Evolutionary conservation across 805 yeast species (phyloP).

Genomic region (Kregervanrija fluxuum): DNA sequence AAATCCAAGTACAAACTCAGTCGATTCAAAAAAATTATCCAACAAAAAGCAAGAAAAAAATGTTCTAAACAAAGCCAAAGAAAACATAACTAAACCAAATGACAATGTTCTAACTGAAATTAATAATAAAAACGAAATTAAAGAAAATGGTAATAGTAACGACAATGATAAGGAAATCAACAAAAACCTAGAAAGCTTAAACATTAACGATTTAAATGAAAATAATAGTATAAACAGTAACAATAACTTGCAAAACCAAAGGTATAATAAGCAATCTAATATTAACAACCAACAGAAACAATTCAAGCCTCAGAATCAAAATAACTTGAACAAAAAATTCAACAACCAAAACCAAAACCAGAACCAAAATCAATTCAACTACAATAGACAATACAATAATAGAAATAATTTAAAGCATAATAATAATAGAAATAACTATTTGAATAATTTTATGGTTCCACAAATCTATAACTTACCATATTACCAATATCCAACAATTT

Average conservation of each 20-base stretch:
- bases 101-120: no score
- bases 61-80: no score
- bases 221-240: no score
- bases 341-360: constrained; percentile 5
- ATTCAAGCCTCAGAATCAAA: neutral
- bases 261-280: constrained; percentile 19
- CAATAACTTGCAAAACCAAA: no score
- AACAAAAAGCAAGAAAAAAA: neutral
- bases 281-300: constrained; percentile 17
- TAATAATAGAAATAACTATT: constrained; percentile 13
- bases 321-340: constrained; percentile 1
- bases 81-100: neutral
- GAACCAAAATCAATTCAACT: constrained; percentile 3
- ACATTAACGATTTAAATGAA: no score
- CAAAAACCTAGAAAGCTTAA: no score
- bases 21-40: neutral
- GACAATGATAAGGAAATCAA: no score
- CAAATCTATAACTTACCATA: constrained; percentile 10
- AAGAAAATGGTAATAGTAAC: no score
- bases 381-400: constrained; percentile 7
- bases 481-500: no score
- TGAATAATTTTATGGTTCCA: constrained; percentile 17
- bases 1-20: neutral
- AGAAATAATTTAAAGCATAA: constrained; percentile 7
- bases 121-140: no score